Evolutionary conservation across 2,329 filamentous ascomycete genomes (phyloP), one percentile per base, ranked within the genome.

Genomic region (Camillea tinctor): DNA sequence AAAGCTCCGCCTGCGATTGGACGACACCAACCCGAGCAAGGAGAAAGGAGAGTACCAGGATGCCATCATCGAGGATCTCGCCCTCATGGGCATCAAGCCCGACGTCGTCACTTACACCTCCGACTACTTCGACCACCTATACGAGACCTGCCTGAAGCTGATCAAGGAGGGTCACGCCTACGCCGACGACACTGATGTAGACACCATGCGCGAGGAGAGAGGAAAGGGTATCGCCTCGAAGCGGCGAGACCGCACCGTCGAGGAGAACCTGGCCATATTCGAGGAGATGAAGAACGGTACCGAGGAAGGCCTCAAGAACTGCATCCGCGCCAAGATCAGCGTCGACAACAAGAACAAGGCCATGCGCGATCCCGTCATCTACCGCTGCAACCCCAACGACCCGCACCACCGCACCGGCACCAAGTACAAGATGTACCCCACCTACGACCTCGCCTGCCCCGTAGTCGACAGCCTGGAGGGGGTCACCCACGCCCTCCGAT

Each of bases 21-120:
- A 99, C 74, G 95, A 99, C 73, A 99, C 95, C 59, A 99, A 99
- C 78, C 95, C 95, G 7, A 88, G 90, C 61, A 98, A 98, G 76
- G 95, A 99, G 82, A 97, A 96, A 81, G 88, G 94, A 74, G 95
- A 98, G 79, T 99, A 89, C 75, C 89, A 98, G 74, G 93, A 98
- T 77, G 85, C 93, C 4, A 99, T 99, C 64, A 82, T 97, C 48
- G 90, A 97, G 79, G 95, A 99, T 76, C 84, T 97, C 55, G 87
- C 88, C 54, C 84, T 98, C 56, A 92, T 99, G 84, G 94, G 93
- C 26, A 91, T 99, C 76, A 91, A 90, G 77, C 91, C 93, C 21
- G 94, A 97, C 76, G 84, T 85, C 66, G 84, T 93, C 60, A 92
- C 91, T 19, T 96, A 94, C 80, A 97, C 95, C 1, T 96, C 91